Evolutionary conservation across 2,329 filamentous ascomycete genomes (phyloP).

Genomic region (Madurella fahalii): DNA sequence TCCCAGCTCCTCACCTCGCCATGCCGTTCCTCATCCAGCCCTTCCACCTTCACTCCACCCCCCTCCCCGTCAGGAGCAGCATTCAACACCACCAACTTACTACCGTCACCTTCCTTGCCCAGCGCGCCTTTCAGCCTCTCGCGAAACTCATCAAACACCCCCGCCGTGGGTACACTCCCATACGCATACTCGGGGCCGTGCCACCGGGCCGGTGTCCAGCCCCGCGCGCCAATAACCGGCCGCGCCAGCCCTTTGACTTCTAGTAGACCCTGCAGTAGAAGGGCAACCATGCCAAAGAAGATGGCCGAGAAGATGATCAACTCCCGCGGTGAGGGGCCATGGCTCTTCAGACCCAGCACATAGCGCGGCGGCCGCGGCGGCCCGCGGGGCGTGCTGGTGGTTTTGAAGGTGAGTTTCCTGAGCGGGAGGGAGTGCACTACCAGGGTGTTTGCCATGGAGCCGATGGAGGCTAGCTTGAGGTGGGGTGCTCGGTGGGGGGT

Average conservation of each 20-base stretch:
- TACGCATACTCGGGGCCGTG: conserved; percentile 17
- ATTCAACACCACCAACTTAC: conserved; percentile 22
- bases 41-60: conserved; percentile 39
- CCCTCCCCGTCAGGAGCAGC: conserved; percentile 23
- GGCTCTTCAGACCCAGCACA: conserved; percentile 59
- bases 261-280: conserved; percentile 60
- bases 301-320: conserved; percentile 53
- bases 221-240: conserved; percentile 52
- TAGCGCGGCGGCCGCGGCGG: conserved; percentile 59
- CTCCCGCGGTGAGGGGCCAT: conserved; percentile 46
- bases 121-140: conserved; percentile 1
- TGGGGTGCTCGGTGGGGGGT: conserved; percentile 45
- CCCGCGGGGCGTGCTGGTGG: conserved; percentile 32
- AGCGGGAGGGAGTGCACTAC: conserved; percentile 77
- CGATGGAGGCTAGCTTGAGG: conserved; percentile 72
- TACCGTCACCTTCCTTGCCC: neutral
- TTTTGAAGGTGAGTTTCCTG: conserved; percentile 39
- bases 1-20: conserved; percentile 64
- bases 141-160: neutral
- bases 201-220: conserved; percentile 49
- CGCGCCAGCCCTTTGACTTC: conserved; percentile 57
- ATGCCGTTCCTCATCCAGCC: conserved; percentile 46
- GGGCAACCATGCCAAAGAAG: conserved; percentile 56
- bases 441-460: conserved; percentile 71
- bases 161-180: neutral